A percentile compares a stretch with the other conserved stretches of the same genome.
Evolutionary conservation across 2,329 filamentous ascomycete species (phyloP).

Genomic region (Diaporthe vexans): DNA sequence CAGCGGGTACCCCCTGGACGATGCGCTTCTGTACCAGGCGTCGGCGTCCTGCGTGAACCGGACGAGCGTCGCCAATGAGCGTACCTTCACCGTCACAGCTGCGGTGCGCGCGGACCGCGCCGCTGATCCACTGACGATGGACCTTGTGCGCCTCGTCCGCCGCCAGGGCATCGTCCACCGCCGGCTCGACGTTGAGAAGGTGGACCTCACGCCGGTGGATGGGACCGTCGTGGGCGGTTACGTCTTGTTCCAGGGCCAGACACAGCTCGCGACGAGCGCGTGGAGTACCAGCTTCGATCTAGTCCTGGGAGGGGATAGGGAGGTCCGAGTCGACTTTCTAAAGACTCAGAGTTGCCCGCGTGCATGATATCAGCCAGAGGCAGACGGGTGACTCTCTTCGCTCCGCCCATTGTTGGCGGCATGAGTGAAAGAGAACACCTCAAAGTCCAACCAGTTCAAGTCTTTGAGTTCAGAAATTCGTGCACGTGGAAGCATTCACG

Average conservation of each 20-base stretch:
- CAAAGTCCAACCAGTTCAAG: too few species aligned
- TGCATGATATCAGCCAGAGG: neutral
- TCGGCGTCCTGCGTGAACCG: slow-evolving; percentile 14
- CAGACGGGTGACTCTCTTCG: neutral
- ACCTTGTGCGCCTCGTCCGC: neutral
- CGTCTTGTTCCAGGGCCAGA: slow-evolving; percentile 12
- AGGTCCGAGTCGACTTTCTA: slow-evolving; percentile 7
- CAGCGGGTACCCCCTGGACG: neutral
- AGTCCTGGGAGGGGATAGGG: slow-evolving; percentile 6
- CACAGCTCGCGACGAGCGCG: slow-evolving; percentile 2
- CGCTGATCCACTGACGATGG: neutral
- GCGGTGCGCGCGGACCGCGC: slow-evolving; percentile 9
- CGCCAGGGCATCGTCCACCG: slow-evolving; percentile 13
- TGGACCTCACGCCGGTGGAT: neutral
- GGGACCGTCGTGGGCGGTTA: neutral
- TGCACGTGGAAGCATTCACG: too few species aligned
- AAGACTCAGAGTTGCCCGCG: slow-evolving; percentile 20
- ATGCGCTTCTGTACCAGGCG: slow-evolving; percentile 4
- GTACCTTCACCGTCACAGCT: slow-evolving; percentile 18
- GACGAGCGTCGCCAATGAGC: slow-evolving; percentile 2
- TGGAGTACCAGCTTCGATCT: slow-evolving; percentile 23
- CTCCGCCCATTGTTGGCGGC: neutral
- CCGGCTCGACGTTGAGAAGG: neutral
- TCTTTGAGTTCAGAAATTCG: too few species aligned
- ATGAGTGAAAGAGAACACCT: neutral